These are phyloP conservation scores for Zoysia pacifica DNA, from an alignment of 176 grass and related monocot species.

Conservation along the genomic window DNA sequence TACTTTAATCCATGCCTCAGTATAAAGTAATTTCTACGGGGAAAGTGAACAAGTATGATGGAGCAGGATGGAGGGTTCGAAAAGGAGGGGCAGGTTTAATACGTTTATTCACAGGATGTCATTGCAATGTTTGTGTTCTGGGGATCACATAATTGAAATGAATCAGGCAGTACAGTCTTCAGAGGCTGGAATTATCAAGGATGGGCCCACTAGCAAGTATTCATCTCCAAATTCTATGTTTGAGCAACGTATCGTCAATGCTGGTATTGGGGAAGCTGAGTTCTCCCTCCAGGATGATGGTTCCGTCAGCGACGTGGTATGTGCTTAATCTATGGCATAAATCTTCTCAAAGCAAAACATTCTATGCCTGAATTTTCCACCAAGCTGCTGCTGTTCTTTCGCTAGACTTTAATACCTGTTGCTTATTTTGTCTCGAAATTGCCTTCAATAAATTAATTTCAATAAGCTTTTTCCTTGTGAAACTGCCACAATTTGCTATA, in stretches of 20 bases:
- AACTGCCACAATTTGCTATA: neutral
- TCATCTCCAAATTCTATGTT: constrained; percentile 36
- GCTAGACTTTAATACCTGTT: neutral
- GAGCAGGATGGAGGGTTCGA: constrained; percentile 24
- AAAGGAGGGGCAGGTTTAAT: constrained; percentile 21
- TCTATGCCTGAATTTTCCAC: neutral
- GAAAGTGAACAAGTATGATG: constrained; percentile 6
- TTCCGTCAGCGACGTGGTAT: constrained; percentile 78
- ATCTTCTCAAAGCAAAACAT: neutral
- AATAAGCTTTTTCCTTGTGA: neutral
- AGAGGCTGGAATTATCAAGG: constrained; percentile 22
- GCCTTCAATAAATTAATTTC: neutral
- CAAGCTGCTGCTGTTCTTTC: neutral
- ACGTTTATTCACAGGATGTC: constrained; percentile 6
- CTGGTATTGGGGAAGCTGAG: constrained; percentile 60
- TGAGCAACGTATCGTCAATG: constrained; percentile 33
- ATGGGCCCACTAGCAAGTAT: constrained; percentile 15
- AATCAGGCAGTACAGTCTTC: constrained; percentile 40
- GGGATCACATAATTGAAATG: constrained; percentile 47
- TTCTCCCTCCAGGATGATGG: constrained; percentile 67
- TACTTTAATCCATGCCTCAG: neutral
- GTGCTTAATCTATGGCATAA: constrained; percentile 16
- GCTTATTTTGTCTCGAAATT: neutral
- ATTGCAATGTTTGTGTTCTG: constrained; percentile 76
- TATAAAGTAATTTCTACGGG: neutral